phyloP scores from a whole-genome alignment of 225 moss, liverwort and hornwort genomes.

The Sphagnum contortum region DNA sequence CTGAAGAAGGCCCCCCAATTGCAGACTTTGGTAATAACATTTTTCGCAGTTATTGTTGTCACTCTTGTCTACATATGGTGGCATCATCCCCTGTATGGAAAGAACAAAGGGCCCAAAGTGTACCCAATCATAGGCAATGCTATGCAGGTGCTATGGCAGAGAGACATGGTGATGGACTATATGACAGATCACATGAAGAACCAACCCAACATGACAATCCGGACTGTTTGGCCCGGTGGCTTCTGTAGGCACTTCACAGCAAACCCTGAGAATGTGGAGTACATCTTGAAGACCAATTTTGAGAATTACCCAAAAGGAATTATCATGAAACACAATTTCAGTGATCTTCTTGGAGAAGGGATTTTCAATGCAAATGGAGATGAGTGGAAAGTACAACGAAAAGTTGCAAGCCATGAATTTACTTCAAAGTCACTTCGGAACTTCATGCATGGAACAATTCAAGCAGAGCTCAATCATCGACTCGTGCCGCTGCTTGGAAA shows the following conservation, averaged over 20 bases:
- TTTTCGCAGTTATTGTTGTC: too few species aligned
- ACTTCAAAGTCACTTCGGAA: slow-evolving; percentile 16
- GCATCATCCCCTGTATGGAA: slow-evolving; percentile 14
- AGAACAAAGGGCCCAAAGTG: slow-evolving; percentile 11
- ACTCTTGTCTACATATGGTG: slow-evolving; percentile 5
- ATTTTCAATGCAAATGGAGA: slow-evolving; percentile 39
- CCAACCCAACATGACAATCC: slow-evolving; percentile 14
- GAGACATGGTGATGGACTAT: slow-evolving; percentile 10
- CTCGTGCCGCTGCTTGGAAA: slow-evolving; percentile 17
- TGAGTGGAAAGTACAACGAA: slow-evolving; percentile 31
- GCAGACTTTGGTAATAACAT: too few species aligned
- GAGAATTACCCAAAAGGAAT: slow-evolving; percentile 28
- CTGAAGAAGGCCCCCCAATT: too few species aligned
- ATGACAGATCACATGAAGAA: slow-evolving; percentile 1
- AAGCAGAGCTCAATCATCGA: slow-evolving; percentile 8
- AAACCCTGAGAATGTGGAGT: slow-evolving; percentile 30
- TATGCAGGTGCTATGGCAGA: slow-evolving; percentile 3
- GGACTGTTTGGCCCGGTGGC: slow-evolving; percentile 9
- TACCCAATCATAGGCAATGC: slow-evolving; percentile 10
- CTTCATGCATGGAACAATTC: slow-evolving; percentile 13
- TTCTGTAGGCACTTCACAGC: slow-evolving; percentile 5
- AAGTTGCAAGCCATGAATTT: slow-evolving; percentile 38
- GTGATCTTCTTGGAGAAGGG: slow-evolving; percentile 28
- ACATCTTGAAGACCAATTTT: slow-evolving; percentile 34
- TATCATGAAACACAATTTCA: neutral